phyloP scores from a whole-genome alignment of 805 yeast genomes.

The Kuraishia hungarica region DNA sequence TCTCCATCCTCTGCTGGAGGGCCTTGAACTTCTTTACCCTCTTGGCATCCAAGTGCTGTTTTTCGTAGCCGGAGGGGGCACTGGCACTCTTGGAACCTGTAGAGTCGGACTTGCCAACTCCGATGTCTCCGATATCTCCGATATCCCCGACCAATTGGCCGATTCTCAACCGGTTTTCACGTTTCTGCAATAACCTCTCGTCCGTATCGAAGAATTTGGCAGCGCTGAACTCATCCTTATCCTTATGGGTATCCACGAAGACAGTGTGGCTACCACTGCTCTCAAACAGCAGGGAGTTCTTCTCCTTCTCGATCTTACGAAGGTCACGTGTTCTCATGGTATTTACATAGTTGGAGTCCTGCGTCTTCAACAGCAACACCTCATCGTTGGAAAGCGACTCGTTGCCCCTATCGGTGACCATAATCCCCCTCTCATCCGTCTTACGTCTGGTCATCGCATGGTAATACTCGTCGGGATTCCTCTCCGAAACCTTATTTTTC shows the following conservation, averaged over 20 bases:
- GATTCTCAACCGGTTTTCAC: conserved; percentile 63
- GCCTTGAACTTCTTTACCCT: conserved; percentile 53
- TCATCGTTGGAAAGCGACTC: conserved; percentile 63
- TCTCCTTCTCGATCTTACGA: conserved; percentile 51
- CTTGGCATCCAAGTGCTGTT: conserved; percentile 32
- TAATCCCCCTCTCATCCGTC: conserved; percentile 64
- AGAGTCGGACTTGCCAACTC: conserved; percentile 21
- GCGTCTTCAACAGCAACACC: conserved; percentile 77
- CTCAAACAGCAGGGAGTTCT: conserved; percentile 38
- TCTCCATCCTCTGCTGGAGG: conserved; percentile 56
- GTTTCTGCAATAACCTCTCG: conserved; percentile 44
- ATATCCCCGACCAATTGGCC: conserved; percentile 45
- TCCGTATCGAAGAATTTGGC: conserved; percentile 67
- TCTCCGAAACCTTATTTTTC: conserved; percentile 57
- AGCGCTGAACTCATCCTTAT: conserved; percentile 52
- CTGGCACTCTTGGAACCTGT: background rate
- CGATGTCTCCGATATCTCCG: conserved; percentile 25
- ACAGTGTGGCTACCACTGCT: conserved; percentile 76
- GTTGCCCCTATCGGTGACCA: conserved; percentile 56
- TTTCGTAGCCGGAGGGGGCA: conserved; percentile 10
- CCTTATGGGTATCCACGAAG: conserved; percentile 61
- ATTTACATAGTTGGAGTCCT: conserved; percentile 80
- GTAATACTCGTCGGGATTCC: conserved; percentile 94
- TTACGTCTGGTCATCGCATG: conserved; percentile 77
- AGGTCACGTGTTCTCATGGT: conserved; percentile 67